These are phyloP conservation scores for Colletotrichum magnum DNA, from an alignment of 2,329 filamentous ascomycete genomes.

Conservation along the genomic window DNA sequence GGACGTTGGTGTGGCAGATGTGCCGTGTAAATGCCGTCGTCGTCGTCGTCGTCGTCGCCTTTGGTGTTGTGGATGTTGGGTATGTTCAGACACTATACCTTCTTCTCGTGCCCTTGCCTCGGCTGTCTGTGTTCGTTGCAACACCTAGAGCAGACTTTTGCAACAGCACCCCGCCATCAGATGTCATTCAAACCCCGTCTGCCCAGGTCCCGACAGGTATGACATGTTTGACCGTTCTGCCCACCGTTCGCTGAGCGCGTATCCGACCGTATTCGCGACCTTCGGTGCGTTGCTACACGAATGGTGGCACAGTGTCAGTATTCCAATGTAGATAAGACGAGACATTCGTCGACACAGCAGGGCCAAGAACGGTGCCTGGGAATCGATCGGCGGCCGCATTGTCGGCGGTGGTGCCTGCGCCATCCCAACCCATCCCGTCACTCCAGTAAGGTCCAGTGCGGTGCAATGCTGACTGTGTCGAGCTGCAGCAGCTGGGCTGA, in stretches of 20 bases:
- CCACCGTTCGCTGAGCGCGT: constrained; percentile 2
- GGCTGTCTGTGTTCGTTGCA: constrained; percentile 10
- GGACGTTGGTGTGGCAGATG: constrained; percentile 11
- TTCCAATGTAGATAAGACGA: constrained; percentile 14
- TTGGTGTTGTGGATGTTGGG: no score
- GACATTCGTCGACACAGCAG: constrained; percentile 18
- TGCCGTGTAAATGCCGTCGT: no score
- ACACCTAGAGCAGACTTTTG: background rate
- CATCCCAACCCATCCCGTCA: background rate
- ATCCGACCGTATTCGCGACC: constrained; percentile 16
- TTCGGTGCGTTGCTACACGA: background rate
- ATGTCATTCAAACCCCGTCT: constrained; percentile 2
- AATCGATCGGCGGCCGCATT: constrained; percentile 29
- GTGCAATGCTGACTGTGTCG: constrained; percentile 7
- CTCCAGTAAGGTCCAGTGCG: background rate
- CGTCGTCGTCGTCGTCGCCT: no score
- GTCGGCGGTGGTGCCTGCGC: constrained; percentile 14
- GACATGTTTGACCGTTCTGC: constrained; percentile 5
- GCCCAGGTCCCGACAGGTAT: constrained; percentile 1
- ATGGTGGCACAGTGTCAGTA: background rate
- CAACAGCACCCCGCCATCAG: constrained; percentile 1
- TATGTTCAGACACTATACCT: no score
- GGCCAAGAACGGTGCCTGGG: constrained; percentile 35
- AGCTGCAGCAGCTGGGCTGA: background rate
- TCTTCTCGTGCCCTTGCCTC: no score